A percentile compares a stretch with the other conserved stretches of the same genome.
These are phyloP conservation scores for Kazachstania sp. DNA, from an alignment of 1,139 yeast species.

Conservation along the genomic window DNA sequence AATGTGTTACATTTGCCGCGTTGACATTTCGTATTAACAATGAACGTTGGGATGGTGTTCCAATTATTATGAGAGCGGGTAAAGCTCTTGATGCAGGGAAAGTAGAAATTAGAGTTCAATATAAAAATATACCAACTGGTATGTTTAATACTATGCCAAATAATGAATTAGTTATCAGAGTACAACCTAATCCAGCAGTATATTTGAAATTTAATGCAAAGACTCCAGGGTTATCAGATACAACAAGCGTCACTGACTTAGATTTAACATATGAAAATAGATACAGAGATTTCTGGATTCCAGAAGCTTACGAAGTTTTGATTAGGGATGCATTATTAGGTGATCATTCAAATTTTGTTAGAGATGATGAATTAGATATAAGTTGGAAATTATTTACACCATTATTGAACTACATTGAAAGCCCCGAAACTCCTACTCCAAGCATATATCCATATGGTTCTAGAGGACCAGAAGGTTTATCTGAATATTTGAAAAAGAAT, in stretches of 20 bases:
- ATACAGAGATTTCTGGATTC: conserved; percentile 84
- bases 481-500: conserved; percentile 8
- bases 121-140: conserved; percentile 76
- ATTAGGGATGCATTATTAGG: conserved; percentile 85
- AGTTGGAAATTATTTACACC: conserved; percentile 94
- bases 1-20: conserved; percentile 90
- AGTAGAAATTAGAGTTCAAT: conserved; percentile 91
- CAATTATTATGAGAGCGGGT: conserved; percentile 91
- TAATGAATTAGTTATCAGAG: conserved; percentile 85
- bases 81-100: conserved; percentile 86
- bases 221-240: conserved; percentile 81
- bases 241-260: conserved; percentile 76
- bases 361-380: conserved; percentile 93
- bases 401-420: conserved; percentile 67
- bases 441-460: conserved; percentile 77
- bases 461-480: conserved; percentile 60
- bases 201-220: conserved; percentile 87
- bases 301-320: conserved; percentile 95
- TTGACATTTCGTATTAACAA: conserved; percentile 66
- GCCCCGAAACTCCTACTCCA: conserved; percentile 54
- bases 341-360: conserved; percentile 93
- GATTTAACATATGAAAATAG: conserved; percentile 79
- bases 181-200: conserved; percentile 92
- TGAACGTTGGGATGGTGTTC: conserved; percentile 98
- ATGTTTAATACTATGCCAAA: conserved; percentile 74